Evolutionary conservation across 331 rosid species (phyloP), one percentile per base, ranked within the genome.

Genomic region (Quercus phellos): DNA sequence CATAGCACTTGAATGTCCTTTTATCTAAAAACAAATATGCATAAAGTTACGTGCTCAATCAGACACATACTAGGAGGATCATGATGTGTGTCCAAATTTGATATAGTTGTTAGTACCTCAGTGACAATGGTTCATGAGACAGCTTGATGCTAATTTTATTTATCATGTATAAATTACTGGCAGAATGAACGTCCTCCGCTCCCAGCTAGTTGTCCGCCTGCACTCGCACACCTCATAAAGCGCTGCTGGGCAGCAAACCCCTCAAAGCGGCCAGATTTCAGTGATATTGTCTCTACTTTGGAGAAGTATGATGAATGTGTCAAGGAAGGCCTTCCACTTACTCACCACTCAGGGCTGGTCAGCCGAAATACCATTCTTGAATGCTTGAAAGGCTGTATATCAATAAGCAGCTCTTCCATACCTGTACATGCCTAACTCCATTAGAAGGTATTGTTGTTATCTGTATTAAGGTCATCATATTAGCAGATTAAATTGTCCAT

Each of bases 101-200:
- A 46, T 58, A 21, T 4, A 21, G 13, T 59, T 10, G 4, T 59
- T 59, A 12, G 5, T 11, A 24, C 6, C 30, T 59, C 30, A 24
- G 17, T 24, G 26, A 21, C 8, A 59, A 11, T 59, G 34, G 6
- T 22, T 29, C 43, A 16, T 7, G 46, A 32, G 51, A 34, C 26
- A 6, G 9, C 16, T 18, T 18, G 50, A 4, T 66, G 71, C 71
- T 66, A 32, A 66, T 8, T 18, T 66, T 32, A 13, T 42, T 67
- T 78, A 18, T 53, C 7, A 21, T 3, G 3, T 72, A 2, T 72
- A 2, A 10, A 18, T 58, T 53, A 51, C 30, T 54, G 51, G 86
- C 92, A 95, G 99, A 95, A 92, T 21, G 97, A 95, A 79, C 83
- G 99, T 68, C 98, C 99, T 68, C 99, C 99, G 2, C 50, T 95